phyloP scores from a whole-genome alignment of 208 protist species.

The Trypanosoma platydactyli region DNA sequence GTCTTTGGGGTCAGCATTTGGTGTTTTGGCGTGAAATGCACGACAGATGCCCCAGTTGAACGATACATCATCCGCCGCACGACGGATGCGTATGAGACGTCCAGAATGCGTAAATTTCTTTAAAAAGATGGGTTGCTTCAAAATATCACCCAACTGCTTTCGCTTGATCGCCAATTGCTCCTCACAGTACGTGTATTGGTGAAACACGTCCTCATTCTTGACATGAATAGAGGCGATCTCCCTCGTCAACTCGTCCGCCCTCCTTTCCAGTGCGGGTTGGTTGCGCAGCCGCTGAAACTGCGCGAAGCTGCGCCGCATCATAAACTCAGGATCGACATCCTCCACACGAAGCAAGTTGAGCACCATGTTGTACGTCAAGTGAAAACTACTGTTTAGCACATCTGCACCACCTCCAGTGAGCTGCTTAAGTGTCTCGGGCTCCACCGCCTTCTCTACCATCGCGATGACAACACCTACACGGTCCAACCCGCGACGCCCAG shows the following conservation, averaged over 20 bases:
- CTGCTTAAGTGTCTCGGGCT: slow-evolving; percentile 93
- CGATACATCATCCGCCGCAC: slow-evolving; percentile 55
- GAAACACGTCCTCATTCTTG: slow-evolving; percentile 76
- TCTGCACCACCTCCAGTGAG: slow-evolving; percentile 94
- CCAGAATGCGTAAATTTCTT: slow-evolving; percentile 96
- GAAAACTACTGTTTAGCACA: slow-evolving; percentile 95
- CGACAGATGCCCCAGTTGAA: slow-evolving; percentile 92
- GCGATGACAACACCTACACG: slow-evolving; percentile 98
- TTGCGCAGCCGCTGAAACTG: slow-evolving; percentile 96
- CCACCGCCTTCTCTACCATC: slow-evolving; percentile 98
- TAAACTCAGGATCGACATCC: slow-evolving; percentile 96
- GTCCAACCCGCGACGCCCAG: slow-evolving; percentile 99
- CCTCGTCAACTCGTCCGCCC: slow-evolving; percentile 49
- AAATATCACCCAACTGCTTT: slow-evolving; percentile 55
- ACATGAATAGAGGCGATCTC: slow-evolving; percentile 69
- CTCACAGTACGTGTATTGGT: slow-evolving; percentile 85
- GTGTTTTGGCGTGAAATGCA: slow-evolving; percentile 57
- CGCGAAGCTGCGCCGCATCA: slow-evolving; percentile 97
- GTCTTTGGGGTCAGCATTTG: slow-evolving; percentile 54
- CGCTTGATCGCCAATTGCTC: slow-evolving; percentile 73
- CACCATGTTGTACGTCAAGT: slow-evolving; percentile 99
- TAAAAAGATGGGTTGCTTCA: slow-evolving; percentile 89
- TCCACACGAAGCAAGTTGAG: slow-evolving; percentile 98
- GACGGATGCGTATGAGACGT: slow-evolving; percentile 88
- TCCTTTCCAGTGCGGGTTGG: slow-evolving; percentile 79